Evolutionary conservation across 2,329 filamentous ascomycete species (phyloP), one percentile per base, ranked within the genome.

Genomic region (Arthrocladium fulminans): DNA sequence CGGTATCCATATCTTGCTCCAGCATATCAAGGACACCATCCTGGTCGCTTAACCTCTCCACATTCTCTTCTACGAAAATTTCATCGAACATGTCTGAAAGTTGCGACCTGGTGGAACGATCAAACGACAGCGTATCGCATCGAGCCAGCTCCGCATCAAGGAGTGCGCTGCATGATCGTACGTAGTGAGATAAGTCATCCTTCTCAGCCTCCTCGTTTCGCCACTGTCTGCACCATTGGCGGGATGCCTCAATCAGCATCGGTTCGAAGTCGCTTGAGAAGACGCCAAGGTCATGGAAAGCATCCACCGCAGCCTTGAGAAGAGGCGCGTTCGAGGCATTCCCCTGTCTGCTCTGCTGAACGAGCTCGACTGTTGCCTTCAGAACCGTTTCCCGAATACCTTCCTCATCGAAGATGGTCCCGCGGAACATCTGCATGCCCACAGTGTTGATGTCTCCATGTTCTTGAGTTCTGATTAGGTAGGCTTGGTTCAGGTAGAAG

Each of bases 401-500:
- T 1, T 64, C 48, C 52, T 81, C 70, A 27, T 73, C 68, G 56
- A 81, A 80, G 27, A 84, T 69, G 40, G 71, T 65, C 7, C 69
- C 76, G 46, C 86, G 79, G 63, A 97, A 98, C 51, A 88, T 76
- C 12, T 74, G 68, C 48, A 92, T 80, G 3, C 83, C 80, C 71
- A 94, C 81, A 60, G 94, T 87, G 60, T 89, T 84, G 49, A 98
- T 80, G 27, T 84, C 84, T 8, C 76, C 74, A 29, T 76, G 68
- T 19, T 83, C 79, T 56, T 83, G 81, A 39, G 82, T 81, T 49
- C 84, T 82, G 2, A 95, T 72, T 6, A 98, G 74, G 61, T 88
- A 96, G 2, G 88, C 86, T 54, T 92, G 82, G 63, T 98, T 90
- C 55, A 98, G 76, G 61, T 89, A 98, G 69, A 88, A 94, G 67